Base-by-base conservation (phyloP, 208 protist genomes). In the Wallacemonas collosoma region DNA sequence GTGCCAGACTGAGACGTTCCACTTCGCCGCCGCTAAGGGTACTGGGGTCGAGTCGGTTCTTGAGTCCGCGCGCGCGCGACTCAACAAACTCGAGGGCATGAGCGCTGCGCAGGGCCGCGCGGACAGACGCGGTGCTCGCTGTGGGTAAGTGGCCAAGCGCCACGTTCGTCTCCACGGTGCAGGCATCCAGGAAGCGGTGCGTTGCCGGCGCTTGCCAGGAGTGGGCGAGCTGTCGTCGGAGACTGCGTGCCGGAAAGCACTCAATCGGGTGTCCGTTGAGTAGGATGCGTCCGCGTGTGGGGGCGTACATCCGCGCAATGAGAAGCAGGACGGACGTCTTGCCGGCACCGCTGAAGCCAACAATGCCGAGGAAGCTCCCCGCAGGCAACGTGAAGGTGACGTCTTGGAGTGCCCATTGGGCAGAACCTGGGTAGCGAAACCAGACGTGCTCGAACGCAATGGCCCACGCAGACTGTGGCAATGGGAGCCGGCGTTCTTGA, bases 261-360 rank as follows among this genome's bases (percentile, higher is more conserved):
- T 84, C 79, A 48, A 95, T 85, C 50, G 82, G 72, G 14, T 54
- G 15, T 14, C 80, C 85, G 53, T 91, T 85, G 62, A 95, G 65
- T 41, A 78, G 77, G 60, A 95, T 92, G 1, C 70, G 71, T 1
- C 90, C 90, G 5, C 15, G 39, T 14, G 75, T 82, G 17, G 90
- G 87, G 4, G 73, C 73, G 72, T 89, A 92, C 1, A 89, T 57
- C 38, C 87, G 81, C 26, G 79, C 72, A 6, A 95, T 41, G 17
- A 95, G 80, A 3, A 83, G 78, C 17, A 93, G 71, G 43, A 95
- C 17, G 17, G 87, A 93, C 66, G 79, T 89, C 74, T 95, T 95
- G 51, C 90, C 90, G 0, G 85, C 76, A 1, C 90, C 90, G 72
- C 90, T 95, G 69, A 73, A 89, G 40, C 90, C 90, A 40, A 89